A percentile compares a stretch with the other conserved stretches of the same genome.
Evolutionary conservation across 1,284 basidiomycete genomes (phyloP).

Genomic region (Microbotryomycetes sp.): DNA sequence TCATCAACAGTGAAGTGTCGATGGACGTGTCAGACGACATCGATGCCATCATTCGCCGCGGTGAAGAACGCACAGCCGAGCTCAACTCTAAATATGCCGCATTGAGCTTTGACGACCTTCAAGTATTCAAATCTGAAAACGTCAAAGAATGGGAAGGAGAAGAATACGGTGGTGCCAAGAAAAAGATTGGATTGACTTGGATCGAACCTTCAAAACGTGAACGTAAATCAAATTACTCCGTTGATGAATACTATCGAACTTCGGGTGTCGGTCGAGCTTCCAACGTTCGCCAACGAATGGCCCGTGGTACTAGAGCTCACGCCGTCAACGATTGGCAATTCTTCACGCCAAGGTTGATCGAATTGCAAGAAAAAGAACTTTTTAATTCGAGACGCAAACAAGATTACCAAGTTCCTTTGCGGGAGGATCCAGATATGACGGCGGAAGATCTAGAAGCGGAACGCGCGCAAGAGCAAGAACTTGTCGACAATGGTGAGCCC

Average conservation of each 20-base stretch:
- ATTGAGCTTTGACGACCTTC: conserved; percentile 88
- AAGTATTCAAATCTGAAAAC: conserved; percentile 92
- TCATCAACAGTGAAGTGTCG: conserved; percentile 66
- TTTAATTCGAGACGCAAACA: conserved; percentile 56
- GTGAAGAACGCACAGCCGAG: conserved; percentile 82
- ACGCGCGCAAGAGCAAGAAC: conserved; percentile 69
- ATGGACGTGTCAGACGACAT: conserved; percentile 86
- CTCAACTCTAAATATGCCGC: conserved; percentile 89
- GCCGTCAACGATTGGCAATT: conserved; percentile 82
- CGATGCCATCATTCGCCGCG: conserved; percentile 84
- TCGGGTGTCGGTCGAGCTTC: not conserved
- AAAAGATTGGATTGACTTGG: conserved; percentile 67
- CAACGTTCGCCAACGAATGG: not conserved
- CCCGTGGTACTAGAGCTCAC: not conserved
- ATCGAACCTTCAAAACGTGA: conserved; percentile 93
- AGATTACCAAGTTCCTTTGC: conserved; percentile 61
- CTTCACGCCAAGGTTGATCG: conserved; percentile 74
- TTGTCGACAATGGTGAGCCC: conserved; percentile 65
- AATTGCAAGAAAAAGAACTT: conserved; percentile 81
- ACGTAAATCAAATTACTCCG: conserved; percentile 90
- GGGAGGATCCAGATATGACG: conserved; percentile 65
- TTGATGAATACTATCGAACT: conserved; percentile 46
- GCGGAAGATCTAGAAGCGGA: conserved; percentile 81
- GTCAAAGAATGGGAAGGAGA: conserved; percentile 89
- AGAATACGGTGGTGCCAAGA: conserved; percentile 66